Conservation (phyloP, 2,329 filamentous ascomycete species). For the Alternaria arbusti region DNA sequence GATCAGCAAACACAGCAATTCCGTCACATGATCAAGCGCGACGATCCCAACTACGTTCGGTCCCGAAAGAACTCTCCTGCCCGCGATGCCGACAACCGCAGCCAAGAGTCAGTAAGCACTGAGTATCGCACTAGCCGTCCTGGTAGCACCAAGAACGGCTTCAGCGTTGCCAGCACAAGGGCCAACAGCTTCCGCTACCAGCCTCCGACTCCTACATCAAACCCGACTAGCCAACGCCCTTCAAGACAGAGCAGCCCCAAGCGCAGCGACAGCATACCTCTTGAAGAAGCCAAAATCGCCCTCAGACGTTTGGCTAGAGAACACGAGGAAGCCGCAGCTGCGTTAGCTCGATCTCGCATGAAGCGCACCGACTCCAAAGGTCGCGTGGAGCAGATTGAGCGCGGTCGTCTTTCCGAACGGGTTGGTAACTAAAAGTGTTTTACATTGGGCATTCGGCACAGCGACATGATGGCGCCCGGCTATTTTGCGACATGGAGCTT, state of each 20-base stretch:
- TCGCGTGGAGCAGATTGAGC: slow-evolving; percentile 24
- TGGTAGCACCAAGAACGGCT: slow-evolving; percentile 33
- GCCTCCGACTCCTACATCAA: slow-evolving; percentile 26
- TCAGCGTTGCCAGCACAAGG: slow-evolving; percentile 34
- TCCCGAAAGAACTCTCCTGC: slow-evolving; percentile 33
- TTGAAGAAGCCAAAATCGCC: slow-evolving; percentile 37
- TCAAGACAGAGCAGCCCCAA: slow-evolving; percentile 35
- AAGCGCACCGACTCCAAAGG: slow-evolving; percentile 18
- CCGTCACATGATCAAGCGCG: slow-evolving; percentile 48
- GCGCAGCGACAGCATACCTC: slow-evolving; percentile 37
- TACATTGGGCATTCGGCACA: neutral
- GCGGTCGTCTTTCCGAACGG: slow-evolving; percentile 23
- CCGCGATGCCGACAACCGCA: slow-evolving; percentile 23
- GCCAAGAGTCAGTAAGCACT: slow-evolving; percentile 41
- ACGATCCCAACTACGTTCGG: slow-evolving; percentile 44
- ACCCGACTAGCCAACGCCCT: slow-evolving; percentile 29
- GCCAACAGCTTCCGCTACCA: slow-evolving; percentile 37
- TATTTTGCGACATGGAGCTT: neutral
- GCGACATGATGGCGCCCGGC: neutral
- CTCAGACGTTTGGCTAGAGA: slow-evolving; percentile 36
- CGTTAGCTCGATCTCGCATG: slow-evolving; percentile 14
- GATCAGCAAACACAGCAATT: slow-evolving; percentile 50
- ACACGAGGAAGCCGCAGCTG: slow-evolving; percentile 34
- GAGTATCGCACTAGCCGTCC: slow-evolving; percentile 31
- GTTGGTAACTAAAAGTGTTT: slow-evolving; percentile 17